These are phyloP conservation scores for Xylariaceae sp. DNA, from an alignment of 2,329 filamentous ascomycete species.

Conservation along the genomic window DNA sequence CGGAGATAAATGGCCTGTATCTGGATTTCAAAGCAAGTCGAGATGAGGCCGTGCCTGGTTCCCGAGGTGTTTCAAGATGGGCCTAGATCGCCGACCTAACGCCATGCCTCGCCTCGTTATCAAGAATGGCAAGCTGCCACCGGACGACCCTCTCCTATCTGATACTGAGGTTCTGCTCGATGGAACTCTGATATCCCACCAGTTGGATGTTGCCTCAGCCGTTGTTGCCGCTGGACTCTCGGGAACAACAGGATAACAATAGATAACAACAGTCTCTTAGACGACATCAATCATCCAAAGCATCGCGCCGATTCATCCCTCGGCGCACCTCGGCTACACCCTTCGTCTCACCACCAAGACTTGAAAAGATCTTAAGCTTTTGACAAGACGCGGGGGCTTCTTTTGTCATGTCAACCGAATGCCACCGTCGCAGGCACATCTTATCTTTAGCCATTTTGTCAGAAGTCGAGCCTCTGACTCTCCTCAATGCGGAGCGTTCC, in stretches of 20 bases:
- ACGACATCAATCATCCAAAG: too few relatives aligned
- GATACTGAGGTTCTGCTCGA: background rate
- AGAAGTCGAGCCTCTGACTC: background rate
- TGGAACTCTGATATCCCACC: background rate
- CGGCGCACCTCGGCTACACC: background rate
- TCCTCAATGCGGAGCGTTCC: background rate
- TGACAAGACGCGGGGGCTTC: background rate
- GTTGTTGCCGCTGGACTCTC: too few relatives aligned
- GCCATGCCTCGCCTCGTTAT: background rate
- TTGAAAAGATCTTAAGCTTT: background rate
- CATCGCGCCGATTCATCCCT: too few relatives aligned
- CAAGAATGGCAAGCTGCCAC: background rate
- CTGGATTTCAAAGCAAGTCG: too few relatives aligned
- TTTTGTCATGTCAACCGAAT: conserved; percentile 3
- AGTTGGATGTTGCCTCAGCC: background rate
- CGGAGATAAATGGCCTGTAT: too few relatives aligned
- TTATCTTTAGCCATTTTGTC: background rate
- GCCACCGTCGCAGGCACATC: conserved; percentile 10
- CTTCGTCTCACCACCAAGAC: background rate
- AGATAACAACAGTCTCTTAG: too few relatives aligned
- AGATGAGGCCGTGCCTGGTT: too few relatives aligned
- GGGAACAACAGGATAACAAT: too few relatives aligned
- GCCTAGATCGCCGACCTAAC: background rate
- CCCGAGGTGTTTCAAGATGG: too few relatives aligned
- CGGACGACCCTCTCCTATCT: background rate